Percentiles rank a stretch among this genome's conserved stretches.
Evolutionary conservation across 768 basidiomycete species (phyloP).

Genomic region (Tephrocybe sp.): DNA sequence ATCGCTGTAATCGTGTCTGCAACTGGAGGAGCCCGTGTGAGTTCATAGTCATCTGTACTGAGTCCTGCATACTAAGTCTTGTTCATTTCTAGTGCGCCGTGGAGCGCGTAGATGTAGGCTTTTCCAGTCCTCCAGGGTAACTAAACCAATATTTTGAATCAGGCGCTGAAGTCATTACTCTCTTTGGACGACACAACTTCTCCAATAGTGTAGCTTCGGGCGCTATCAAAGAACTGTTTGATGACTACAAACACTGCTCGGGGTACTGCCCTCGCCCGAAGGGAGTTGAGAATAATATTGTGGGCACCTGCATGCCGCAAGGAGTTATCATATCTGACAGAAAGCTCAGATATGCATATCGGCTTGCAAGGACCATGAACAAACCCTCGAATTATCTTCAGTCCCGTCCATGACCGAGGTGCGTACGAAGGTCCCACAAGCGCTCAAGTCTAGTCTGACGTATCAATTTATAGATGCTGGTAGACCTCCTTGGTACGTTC

Average conservation of each 20-base stretch:
- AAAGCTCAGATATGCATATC: background rate
- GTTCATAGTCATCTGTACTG: background rate
- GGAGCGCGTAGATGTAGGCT: background rate
- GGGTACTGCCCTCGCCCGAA: background rate
- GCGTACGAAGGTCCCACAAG: background rate
- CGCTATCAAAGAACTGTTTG: background rate
- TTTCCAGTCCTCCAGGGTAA: background rate
- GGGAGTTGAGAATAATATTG: background rate
- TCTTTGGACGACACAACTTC: background rate
- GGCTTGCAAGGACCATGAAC: background rate
- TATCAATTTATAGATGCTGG: too few species aligned
- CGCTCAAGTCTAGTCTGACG: too few species aligned
- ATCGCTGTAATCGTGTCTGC: slow-evolving; percentile 3
- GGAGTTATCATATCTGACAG: background rate
- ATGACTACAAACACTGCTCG: background rate
- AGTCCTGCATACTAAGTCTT: too few species aligned
- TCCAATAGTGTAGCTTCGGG: background rate
- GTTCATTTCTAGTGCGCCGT: background rate
- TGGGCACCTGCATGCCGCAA: background rate
- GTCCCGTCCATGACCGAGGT: background rate
- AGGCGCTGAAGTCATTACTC: background rate
- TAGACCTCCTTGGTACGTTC: too few species aligned
- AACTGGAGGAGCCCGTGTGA: background rate
- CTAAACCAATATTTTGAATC: background rate
- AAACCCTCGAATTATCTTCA: background rate